Percentiles rank a stretch among this genome's conserved stretches.
Evolutionary conservation across 2,329 filamentous ascomycete genomes (phyloP).

Genomic region (Fusarium sp.): DNA sequence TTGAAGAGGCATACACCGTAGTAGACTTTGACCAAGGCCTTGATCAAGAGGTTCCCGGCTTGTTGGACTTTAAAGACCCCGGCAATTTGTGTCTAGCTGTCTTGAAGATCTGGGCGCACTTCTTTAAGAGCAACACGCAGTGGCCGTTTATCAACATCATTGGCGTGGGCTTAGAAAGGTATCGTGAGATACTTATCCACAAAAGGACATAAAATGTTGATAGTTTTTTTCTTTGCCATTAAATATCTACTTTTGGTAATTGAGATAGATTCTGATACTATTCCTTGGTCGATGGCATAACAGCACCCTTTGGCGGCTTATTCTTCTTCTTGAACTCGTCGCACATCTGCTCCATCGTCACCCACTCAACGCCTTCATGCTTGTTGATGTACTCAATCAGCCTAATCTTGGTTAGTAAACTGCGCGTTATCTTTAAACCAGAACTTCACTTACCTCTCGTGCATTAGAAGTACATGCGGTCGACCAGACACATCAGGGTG

Average conservation of each 20-base stretch:
- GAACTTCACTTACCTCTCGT: conserved; percentile 60
- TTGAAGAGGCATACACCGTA: conserved; percentile 57
- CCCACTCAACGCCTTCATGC: conserved; percentile 72
- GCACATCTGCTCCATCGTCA: conserved; percentile 77
- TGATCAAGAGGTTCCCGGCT: neutral
- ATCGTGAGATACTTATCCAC: conserved; percentile 45
- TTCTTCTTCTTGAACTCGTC: conserved; percentile 80
- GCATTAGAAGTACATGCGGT: conserved; percentile 79
- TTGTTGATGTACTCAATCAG: conserved; percentile 76
- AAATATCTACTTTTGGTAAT: neutral
- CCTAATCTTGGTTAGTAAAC: too few relatives aligned
- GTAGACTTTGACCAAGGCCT: conserved; percentile 53
- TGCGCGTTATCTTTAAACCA: too few relatives aligned
- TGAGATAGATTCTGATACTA: neutral
- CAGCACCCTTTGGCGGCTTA: conserved; percentile 65
- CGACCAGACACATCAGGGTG: conserved; percentile 80
- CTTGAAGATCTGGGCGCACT: conserved; percentile 60
- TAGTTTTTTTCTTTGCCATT: neutral
- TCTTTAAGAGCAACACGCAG: conserved; percentile 62
- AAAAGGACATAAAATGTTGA: neutral
- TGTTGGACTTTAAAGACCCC: conserved; percentile 4
- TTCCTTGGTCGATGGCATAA: conserved; percentile 44
- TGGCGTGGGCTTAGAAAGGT: conserved; percentile 56
- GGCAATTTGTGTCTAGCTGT: conserved; percentile 50
- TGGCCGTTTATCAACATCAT: conserved; percentile 63